Evolutionary conservation across 192 early-diverging fungal species (phyloP), one percentile per base, ranked within the genome.

Genomic region (Podochytrium sp.): DNA sequence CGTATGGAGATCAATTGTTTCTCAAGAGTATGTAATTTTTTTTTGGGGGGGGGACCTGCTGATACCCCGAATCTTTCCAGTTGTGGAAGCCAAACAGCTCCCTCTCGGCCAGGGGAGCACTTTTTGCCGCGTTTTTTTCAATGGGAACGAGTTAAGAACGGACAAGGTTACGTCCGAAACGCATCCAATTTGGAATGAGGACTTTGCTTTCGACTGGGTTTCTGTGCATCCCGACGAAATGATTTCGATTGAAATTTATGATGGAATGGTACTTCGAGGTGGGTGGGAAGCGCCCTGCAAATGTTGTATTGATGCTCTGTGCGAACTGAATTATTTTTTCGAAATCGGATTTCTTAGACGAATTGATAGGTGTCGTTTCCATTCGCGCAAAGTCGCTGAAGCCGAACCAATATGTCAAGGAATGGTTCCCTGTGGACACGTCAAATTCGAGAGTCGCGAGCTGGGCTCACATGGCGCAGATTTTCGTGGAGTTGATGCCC

Each of bases 141-240:
- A 73, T 3, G 71, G 23, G 18, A 34, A 71, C 29, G 55, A 32
- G 16, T 42, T 72, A 10, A 58, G 56, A 65, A 65, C 66, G 12
- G 41, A 61, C 23, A 75, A 71, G 42, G 47, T 79, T 27, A 37
- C 51, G 3, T 66, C 80, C 4, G 80, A 79, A 41, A 55, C 80
- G 3, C 76, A 76, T 43, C 80, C 80, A 1, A 53, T 77, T n/a
- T 81, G 80, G 80, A 57, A 63, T 42, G 80, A 78, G 39, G 80
- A 81, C 7, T 78, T 79, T 53, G 49, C 49, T 3, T 81, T 81
- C 34, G 67, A 71, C 33, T 56, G 52, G 58, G 23, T 10, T 18
- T 12, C 53, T 4, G 37, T 3, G 7, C 18, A 27, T 10, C 50
- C 37, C 18, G 49, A 77, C 20, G 60, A 64, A 30, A 65, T 57